Conservation (phyloP, 495 filamentous ascomycete species). For the Patellaria atrata region DNA sequence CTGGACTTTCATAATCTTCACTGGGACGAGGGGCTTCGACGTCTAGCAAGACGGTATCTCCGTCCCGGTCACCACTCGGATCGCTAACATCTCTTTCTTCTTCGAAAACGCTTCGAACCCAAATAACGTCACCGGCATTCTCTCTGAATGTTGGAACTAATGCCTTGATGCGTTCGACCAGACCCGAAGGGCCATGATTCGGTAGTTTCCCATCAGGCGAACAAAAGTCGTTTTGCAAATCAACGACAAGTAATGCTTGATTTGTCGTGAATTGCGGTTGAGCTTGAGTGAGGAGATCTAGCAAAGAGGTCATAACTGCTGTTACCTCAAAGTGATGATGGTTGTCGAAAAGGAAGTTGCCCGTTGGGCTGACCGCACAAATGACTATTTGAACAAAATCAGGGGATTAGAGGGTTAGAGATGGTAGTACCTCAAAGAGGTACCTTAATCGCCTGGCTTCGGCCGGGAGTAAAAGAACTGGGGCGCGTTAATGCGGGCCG, state of each 20-base stretch:
- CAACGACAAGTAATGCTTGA: constrained; percentile 71
- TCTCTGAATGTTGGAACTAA: constrained; percentile 63
- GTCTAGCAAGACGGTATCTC: constrained; percentile 31
- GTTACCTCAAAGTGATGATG: background rate
- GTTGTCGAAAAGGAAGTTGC: no score
- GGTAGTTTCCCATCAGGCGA: constrained; percentile 52
- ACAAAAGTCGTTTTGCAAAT: constrained; percentile 88
- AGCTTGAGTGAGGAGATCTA: constrained; percentile 26
- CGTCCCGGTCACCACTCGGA: constrained; percentile 27
- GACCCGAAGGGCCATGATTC: constrained; percentile 47
- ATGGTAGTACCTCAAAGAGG: no score
- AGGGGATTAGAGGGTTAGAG: no score
- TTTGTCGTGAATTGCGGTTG: constrained; percentile 48
- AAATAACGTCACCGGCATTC: constrained; percentile 61
- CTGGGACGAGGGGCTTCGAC: no score
- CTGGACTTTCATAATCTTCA: constrained; percentile 9
- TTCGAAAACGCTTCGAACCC: constrained; percentile 69
- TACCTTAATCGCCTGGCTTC: no score
- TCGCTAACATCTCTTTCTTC: constrained; percentile 39
- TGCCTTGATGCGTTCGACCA: constrained; percentile 49
- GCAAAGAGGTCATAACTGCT: constrained; percentile 21
- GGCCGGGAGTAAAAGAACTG: no score
- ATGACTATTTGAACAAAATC: no score
- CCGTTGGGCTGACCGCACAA: no score
- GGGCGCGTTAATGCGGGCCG: no score